Base-by-base conservation (phyloP, 2,329 filamentous ascomycete species). In the Graphium sp. region DNA sequence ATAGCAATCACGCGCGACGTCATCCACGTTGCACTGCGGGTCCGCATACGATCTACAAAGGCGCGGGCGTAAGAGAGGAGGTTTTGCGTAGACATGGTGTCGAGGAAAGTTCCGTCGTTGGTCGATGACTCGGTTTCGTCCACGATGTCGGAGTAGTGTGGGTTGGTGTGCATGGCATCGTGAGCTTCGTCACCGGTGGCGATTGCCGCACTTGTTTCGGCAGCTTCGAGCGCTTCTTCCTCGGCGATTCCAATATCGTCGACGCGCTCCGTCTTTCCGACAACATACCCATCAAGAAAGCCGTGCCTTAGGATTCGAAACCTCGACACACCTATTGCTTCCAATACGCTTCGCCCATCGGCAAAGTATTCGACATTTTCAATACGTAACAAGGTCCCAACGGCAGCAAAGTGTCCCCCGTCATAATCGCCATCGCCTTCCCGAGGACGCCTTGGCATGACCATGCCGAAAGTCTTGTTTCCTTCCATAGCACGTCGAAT, bases 241-340 rank as follows among this genome's bases (percentile, higher is more conserved):
- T 87, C 79, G 4, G 74, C 70, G 4, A 89, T 52, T 16, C 75
- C 69, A n/a, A 93, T 65, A 47, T 94, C 85, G 34, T 89, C 76
- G 19, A 92, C 54, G 5, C 75, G 68, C 45, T 89, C 75, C 7
- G 81, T 67, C 32, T 68, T 69, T n/a, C 72, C 83, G 14, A 89
- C 64, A 9, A 70, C 56, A 41, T 93, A 93, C 1, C 80, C 83
- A 43, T 93, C 83, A 7, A 78, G 46, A 28, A 67, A 56, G 1
- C 60, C 64, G 35, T 76, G 68, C 2, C 66, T 61, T 11, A 71
- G 52, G 5, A 92, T 71, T 20, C 66, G 73, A 49, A 93, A 93
- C 9, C 82, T 69, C 4, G 75, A 81, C 1, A 81, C 47, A 0
- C 85, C 85, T 3, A 70, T 62, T 0, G 79, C 81, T 46, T 91